Evolutionary conservation across 192 early-diverging fungal species (phyloP).

Genomic region (Coemansia reversa): DNA sequence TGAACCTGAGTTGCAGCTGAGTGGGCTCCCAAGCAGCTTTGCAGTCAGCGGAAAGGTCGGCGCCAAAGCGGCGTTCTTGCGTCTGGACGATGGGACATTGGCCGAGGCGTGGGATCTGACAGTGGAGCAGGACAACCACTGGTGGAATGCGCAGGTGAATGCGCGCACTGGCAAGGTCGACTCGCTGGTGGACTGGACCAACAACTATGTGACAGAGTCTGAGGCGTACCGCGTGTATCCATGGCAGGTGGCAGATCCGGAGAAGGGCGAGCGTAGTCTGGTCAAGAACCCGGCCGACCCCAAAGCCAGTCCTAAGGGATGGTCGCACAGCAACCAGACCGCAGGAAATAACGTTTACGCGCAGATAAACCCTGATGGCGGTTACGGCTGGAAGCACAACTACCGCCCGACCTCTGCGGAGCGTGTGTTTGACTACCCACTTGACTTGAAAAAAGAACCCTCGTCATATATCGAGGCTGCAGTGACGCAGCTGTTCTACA

Average conservation of each 20-base stretch:
- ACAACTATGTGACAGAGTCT: constrained; percentile 43
- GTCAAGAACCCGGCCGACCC: constrained; percentile 56
- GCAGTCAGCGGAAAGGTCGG: constrained; percentile 27
- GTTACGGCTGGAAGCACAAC: constrained; percentile 44
- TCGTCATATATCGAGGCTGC: constrained; percentile 54
- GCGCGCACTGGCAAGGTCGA: constrained; percentile 56
- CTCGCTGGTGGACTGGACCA: constrained; percentile 63
- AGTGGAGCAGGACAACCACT: constrained; percentile 61
- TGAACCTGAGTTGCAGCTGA: constrained; percentile 37
- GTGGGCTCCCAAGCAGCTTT: constrained; percentile 24
- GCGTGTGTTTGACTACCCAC: constrained; percentile 50
- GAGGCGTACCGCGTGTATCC: constrained; percentile 65
- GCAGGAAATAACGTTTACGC: constrained; percentile 58
- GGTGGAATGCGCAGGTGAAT: constrained; percentile 57
- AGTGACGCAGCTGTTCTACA: constrained; percentile 58
- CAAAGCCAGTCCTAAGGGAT: constrained; percentile 44
- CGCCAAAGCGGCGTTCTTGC: constrained; percentile 36
- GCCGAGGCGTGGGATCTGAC: constrained; percentile 64
- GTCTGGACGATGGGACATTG: constrained; percentile 42
- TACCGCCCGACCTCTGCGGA: constrained; percentile 40
- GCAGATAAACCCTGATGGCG: constrained; percentile 41
- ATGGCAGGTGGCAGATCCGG: constrained; percentile 60
- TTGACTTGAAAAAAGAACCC: constrained; percentile 44
- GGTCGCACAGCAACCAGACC: constrained; percentile 48
- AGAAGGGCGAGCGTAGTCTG: constrained; percentile 51